Evolutionary conservation across 1,139 yeast species (phyloP).

Genomic region (Debaryomycetaceae sp.): DNA sequence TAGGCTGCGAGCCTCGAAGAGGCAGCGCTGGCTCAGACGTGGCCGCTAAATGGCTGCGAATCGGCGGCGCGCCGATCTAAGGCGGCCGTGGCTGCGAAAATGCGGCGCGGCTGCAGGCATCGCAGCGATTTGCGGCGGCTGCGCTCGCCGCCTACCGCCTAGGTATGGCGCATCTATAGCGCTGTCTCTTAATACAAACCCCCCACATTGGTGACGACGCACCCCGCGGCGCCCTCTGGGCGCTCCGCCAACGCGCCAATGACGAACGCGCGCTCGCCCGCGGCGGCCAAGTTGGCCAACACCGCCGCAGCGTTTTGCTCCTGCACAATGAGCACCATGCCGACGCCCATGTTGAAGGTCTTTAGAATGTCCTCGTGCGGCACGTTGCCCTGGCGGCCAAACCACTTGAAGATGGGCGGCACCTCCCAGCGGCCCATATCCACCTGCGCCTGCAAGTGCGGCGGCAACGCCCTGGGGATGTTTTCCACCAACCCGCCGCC

Average conservation of each 20-base stretch:
- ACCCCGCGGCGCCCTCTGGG: slow-evolving; percentile 52
- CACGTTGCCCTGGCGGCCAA: slow-evolving; percentile 86
- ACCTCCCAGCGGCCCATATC: slow-evolving; percentile 80
- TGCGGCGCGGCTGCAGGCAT: too few relatives aligned
- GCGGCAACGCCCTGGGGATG: slow-evolving; percentile 91
- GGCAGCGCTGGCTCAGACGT: too few relatives aligned
- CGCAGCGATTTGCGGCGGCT: too few relatives aligned
- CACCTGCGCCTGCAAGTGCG: slow-evolving; percentile 69
- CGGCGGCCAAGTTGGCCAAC: slow-evolving; percentile 47
- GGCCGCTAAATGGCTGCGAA: too few relatives aligned
- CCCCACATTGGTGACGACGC: slow-evolving; percentile 63
- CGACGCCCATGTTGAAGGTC: slow-evolving; percentile 94
- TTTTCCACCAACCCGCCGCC: slow-evolving; percentile 98
- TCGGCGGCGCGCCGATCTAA: too few relatives aligned
- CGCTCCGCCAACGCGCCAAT: slow-evolving; percentile 72
- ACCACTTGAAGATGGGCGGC: slow-evolving; percentile 89
- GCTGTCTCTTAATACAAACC: slow-evolving; percentile 43
- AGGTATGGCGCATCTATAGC: too few relatives aligned
- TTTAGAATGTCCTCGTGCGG: slow-evolving; percentile 80
- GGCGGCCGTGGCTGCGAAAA: too few relatives aligned
- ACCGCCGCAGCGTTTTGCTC: slow-evolving; percentile 58
- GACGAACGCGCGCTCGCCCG: slow-evolving; percentile 72
- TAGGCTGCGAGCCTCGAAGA: too few relatives aligned
- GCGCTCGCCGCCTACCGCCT: too few relatives aligned
- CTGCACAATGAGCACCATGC: slow-evolving; percentile 88